Percentiles rank a stretch among this genome's conserved stretches.
phyloP scores from a whole-genome alignment of 371 early-diverging fungal species.

The Homolaphlyctis polyrhiza region DNA sequence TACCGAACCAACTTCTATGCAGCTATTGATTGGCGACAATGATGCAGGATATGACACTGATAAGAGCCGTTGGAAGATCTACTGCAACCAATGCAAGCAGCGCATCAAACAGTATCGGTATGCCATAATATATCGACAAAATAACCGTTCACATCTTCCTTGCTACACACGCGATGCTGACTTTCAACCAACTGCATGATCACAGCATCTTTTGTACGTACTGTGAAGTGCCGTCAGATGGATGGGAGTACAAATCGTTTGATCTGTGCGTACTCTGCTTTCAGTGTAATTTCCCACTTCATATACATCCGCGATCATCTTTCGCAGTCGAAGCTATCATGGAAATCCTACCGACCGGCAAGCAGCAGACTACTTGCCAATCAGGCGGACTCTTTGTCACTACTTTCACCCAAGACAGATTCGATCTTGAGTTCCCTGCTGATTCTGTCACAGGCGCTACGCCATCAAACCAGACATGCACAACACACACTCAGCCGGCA shows the following conservation, averaged over 20 bases:
- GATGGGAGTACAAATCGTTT: conserved; percentile 58
- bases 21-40: too few relatives aligned
- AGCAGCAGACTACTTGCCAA: conserved; percentile 29
- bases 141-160: too few relatives aligned
- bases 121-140: background rate
- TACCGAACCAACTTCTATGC: conserved; percentile 1
- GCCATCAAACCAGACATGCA: too few relatives aligned
- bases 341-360: conserved; percentile 30
- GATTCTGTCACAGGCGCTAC: too few relatives aligned
- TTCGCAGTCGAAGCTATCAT: conserved; percentile 69
- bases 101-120: conserved; percentile 59
- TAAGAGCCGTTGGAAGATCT: conserved; percentile 47
- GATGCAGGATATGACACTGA: too few relatives aligned
- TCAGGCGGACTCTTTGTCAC: conserved; percentile 57
- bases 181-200: too few relatives aligned
- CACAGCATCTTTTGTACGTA: conserved; percentile 66
- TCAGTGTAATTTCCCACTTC: conserved; percentile 67
- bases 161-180: background rate
- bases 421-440: conserved; percentile 33
- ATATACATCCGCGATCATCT: conserved; percentile 69
- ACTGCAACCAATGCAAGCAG: conserved; percentile 57
- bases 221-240: conserved; percentile 69
- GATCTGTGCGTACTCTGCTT: conserved; percentile 75
- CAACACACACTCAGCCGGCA: too few relatives aligned
- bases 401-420: conserved; percentile 56